Base-by-base conservation (phyloP, 2,329 filamentous ascomycete species). In the Xylariaceae sp. region DNA sequence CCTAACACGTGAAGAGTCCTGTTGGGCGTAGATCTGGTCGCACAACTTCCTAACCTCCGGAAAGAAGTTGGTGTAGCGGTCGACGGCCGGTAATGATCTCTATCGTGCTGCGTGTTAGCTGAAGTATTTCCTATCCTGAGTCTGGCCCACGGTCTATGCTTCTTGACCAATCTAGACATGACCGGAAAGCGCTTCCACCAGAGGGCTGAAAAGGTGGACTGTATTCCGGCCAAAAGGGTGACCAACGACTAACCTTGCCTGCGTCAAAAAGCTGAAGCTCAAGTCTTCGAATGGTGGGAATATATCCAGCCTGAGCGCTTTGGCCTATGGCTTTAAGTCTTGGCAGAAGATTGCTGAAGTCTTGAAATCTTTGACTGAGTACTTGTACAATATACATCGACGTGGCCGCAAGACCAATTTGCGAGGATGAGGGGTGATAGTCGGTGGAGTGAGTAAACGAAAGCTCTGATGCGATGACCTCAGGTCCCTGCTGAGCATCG, bases 161-260 rank as follows among this genome's bases (percentile, higher is more conserved):
- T n/a, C n/a, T n/a, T n/a, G n/a, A n/a, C n/a, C n/a, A n/a, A n/a
- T n/a, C n/a, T n/a, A n/a, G n/a, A n/a, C n/a, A n/a, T n/a, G n/a
- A n/a, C n/a, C n/a, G n/a, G n/a, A n/a, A n/a, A n/a, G n/a, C n/a
- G n/a, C n/a, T n/a, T n/a, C n/a, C n/a, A n/a, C n/a, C n/a, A n/a
- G n/a, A n/a, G n/a, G n/a, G n/a, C n/a, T n/a, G n/a, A n/a, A n/a
- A n/a, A n/a, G n/a, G n/a, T n/a, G n/a, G n/a, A n/a, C n/a, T n/a
- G n/a, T n/a, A n/a, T n/a, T n/a, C n/a, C n/a, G n/a, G n/a, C n/a
- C n/a, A n/a, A n/a, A n/a, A n/a, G n/a, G n/a, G n/a, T n/a, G n/a
- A n/a, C n/a, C n/a, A n/a, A n/a, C n/a, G n/a, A n/a, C 59, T 47
- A 46, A 72, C 70, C 60, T 66, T 72, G 43, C 70, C 71, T 10